Evolutionary conservation across 805 yeast species (phyloP), one percentile per base, ranked within the genome.

Genomic region (Wickerhamomyces hampshirensis): DNA sequence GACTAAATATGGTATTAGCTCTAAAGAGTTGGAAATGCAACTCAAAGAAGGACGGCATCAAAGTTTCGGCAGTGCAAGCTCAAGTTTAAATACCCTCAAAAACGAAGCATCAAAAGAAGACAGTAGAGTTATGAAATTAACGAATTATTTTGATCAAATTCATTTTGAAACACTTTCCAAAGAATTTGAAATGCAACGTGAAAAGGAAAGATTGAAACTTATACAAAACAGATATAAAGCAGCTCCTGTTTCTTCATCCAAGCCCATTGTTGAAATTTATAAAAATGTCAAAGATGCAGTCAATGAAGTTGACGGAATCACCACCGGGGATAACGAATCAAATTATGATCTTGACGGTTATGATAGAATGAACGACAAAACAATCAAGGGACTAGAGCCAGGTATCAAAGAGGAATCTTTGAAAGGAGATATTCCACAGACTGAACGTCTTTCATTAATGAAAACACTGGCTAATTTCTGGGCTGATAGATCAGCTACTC

Each of bases 401-500:
- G 44, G 42, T 1, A 23, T 45, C 19, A 47, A 42, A 21, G 55
- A 45, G 11, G 47, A 31, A 6, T 18, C 35, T 1, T 17, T 38
- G 28, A 50, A 47, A 26, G 23, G 36, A 30, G 54, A 47, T 26
- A 36, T 54, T 10, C 60, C 64, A 3, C 74, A 65, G 41, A 72
- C 80, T 6, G 97, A 89, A 51, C 75, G 77, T 46, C 75, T 80
- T 16, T 81, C 96, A 1, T 59, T 93, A 24, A 73, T 93, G 64
- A 86, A 84, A 50, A 78, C 95, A 0, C 65, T 94, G 38, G 76
- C 95, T 0, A 86, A 80, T 50, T 93, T 93, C 59, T 93, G 98
- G 98, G 97, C 97, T 1, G 98, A 93, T 60, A 67, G 98, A 51
- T 85, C 98, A 1, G 93, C 97, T 1, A 82, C 94, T 2, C 69